Conservation (phyloP, 257 asterid genomes). For the Fraxinus excelsior region DNA sequence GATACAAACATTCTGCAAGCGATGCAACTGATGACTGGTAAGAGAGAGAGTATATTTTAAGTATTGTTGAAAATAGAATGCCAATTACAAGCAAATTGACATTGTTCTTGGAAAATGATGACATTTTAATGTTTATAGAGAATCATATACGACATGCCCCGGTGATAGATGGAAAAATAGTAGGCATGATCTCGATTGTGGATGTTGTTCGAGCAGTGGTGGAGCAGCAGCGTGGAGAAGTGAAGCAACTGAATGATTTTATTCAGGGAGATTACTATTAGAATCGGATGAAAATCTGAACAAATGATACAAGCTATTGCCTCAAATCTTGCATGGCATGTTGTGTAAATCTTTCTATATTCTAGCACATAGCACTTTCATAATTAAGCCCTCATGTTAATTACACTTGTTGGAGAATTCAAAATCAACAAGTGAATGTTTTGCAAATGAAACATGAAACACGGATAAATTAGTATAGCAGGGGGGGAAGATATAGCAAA, state of each 20-base stretch:
- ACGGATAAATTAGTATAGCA: too few species aligned
- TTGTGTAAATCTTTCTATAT: too few species aligned
- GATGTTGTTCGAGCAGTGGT: constrained; percentile 77
- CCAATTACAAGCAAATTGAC: neutral
- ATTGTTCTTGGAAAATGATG: constrained; percentile 4
- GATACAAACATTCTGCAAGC: constrained; percentile 78
- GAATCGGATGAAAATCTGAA: constrained; percentile 8
- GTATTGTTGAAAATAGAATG: neutral
- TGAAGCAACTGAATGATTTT: constrained; percentile 58
- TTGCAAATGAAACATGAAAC: too few species aligned
- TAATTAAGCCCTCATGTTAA: too few species aligned
- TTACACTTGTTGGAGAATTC: too few species aligned
- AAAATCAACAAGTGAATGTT: too few species aligned
- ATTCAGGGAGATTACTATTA: constrained; percentile 68
- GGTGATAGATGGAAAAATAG: constrained; percentile 75
- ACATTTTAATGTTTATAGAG: constrained; percentile 42
- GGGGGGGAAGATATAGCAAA: too few species aligned
- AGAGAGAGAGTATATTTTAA: neutral
- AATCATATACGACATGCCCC: constrained; percentile 76
- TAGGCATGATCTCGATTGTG: constrained; percentile 70
- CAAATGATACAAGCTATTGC: neutral
- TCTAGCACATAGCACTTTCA: too few species aligned
- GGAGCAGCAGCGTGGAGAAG: constrained; percentile 67
- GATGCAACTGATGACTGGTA: constrained; percentile 84
- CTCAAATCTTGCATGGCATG: too few species aligned